Base-by-base conservation (phyloP, 495 filamentous ascomycete genomes). In the Podospora australis region DNA sequence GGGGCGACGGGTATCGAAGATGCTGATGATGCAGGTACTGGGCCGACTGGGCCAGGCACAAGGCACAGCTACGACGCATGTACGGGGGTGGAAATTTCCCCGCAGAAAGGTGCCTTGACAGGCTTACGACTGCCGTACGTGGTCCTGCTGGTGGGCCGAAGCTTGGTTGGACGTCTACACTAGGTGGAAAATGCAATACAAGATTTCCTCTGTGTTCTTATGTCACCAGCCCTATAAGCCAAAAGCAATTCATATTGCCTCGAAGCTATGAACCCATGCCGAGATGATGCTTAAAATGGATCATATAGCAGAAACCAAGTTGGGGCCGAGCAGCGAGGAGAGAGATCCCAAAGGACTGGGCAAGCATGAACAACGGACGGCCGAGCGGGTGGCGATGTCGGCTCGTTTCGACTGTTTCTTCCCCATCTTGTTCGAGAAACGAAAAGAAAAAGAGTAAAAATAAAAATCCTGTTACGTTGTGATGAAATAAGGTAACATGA, bases 361-460 rank as follows among this genome's bases (percentile, higher is more conserved):
- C 45, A 19, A 55, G 46, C 48, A 52, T 57, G 44, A 54, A 58
- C 40, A 52, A 48, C 47, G 46, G 23, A 32, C 52, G 54, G 60
- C 49, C 51, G 50, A 54, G 38, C 52, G 48, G 55, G 52, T 51
- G 50, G 54, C 49, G 43, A 50, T 39, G 46, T 45, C 44, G 44
- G 22, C 35, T 39, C 39, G 49, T 48, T 50, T 48, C 26, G 51
- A 39, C n/a, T n/a, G n/a, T n/a, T n/a, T n/a, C n/a, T n/a, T n/a
- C n/a, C n/a, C n/a, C n/a, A n/a, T n/a, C n/a, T n/a, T n/a, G 51
- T 46, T 34, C 47, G 55, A 20, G 14, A 32, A 50, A 54, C 19
- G 44, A 58, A 51, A 39, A 26, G 55, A 52, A 54, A 58, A 50
- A 41, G 28, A 54, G 19, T 35, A 49, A 49, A 21, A 28, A 44